Evolutionary conservation across 2,329 filamentous ascomycete genomes (phyloP), one percentile per base, ranked within the genome.

Genomic region (Trichoderma sp.): DNA sequence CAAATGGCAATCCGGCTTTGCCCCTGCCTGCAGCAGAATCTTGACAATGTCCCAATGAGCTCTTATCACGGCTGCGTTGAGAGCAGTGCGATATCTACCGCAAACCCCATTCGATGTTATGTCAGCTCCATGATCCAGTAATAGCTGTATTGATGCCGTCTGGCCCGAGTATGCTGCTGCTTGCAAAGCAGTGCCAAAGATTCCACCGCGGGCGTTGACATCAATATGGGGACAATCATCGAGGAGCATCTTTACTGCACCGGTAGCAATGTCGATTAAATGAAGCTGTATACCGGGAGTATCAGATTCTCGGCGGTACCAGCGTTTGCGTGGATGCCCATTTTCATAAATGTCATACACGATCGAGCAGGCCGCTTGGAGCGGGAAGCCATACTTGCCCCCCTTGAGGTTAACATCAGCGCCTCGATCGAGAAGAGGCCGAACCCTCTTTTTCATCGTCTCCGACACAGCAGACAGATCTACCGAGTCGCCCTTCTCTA

Each of bases 101-200:
- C 50, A 24, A 56, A 24, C 1, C 3, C 5, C 21, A 7, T 24
- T 24, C 2, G 21, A 14, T 11, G n/a, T 0, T 21, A 56, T 0
- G 1, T 12, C 50, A 21, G 50, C n/a, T 24, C 50, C 50, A 56
- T 24, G 50, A 24, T 24, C 50, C 5, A 56, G 0, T 7, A 56
- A 24, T 0, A 56, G 11, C 12, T 24, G 50, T 56, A 56, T 4
- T 3, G 50, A 56, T 56, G 11, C 0, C 5, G 21, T 24, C 21
- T 56, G n/a, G 50, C 21, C 50, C 50, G 21, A 56, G 11, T 56
- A 56, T 56, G 50, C 50, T 24, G 45, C 65, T 5, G 65, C 41
- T 16, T 53, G 45, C 12, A 68, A 14, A n/a, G 65, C 65, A 33
- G 41, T 35, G 6, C 12, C 65, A 53, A 6, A 68, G 3, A 31